Conservation (phyloP, 441 rosid species). For the Gossypium armourianum region DNA sequence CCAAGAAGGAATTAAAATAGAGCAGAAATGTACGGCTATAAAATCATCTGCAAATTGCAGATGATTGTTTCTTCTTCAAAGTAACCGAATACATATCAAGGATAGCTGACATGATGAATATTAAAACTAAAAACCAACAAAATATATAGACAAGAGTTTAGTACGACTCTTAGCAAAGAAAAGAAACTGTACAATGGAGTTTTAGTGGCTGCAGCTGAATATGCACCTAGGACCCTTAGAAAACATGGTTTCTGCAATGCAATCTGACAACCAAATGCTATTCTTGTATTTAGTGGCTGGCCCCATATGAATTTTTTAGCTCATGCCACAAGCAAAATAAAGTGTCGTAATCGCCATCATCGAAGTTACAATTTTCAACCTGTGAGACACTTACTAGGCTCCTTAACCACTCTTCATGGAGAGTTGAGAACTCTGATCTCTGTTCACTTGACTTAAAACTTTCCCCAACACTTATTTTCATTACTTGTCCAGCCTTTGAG, state of each 20-base stretch:
- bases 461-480: conserved; percentile 57
- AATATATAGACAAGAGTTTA: background rate
- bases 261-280: background rate
- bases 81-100: too few relatives aligned
- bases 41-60: too few relatives aligned
- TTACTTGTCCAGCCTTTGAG: conserved; percentile 42
- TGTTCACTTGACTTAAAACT: conserved; percentile 67
- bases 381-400: conserved; percentile 33
- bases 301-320: conserved; percentile 31
- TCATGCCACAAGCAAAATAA: conserved; percentile 86
- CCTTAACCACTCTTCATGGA: conserved; percentile 80
- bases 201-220: too few relatives aligned
- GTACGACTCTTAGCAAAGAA: background rate
- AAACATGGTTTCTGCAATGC: background rate
- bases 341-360: conserved; percentile 54
- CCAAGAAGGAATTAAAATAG: too few relatives aligned
- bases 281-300: background rate
- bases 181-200: background rate
- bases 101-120: background rate
- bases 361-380: conserved; percentile 16
- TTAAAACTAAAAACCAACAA: background rate
- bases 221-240: background rate
- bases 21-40: too few relatives aligned
- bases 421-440: conserved; percentile 72
- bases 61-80: too few relatives aligned